A percentile compares a stretch with the other conserved stretches of the same genome.
Evolutionary conservation across 139 green algal species (phyloP).

Genomic region (Dunaliella primolecta): DNA sequence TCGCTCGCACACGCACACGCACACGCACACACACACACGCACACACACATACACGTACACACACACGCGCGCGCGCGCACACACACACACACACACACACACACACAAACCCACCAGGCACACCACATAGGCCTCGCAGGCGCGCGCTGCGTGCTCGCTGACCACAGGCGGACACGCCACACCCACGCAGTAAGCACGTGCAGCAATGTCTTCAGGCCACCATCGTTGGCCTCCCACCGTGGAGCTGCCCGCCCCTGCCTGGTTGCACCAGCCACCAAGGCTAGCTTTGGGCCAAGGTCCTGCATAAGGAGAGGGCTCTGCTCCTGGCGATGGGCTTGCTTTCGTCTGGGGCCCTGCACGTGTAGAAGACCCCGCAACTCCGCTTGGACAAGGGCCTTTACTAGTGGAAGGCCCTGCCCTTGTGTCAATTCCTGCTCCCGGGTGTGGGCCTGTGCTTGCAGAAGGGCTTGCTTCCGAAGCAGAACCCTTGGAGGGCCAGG

Average conservation of each 20-base stretch:
- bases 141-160: constrained; percentile 38
- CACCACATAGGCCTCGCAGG: constrained; percentile 38
- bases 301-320: too few relatives aligned
- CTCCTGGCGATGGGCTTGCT: too few relatives aligned
- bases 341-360: too few relatives aligned
- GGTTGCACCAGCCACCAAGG: not conserved
- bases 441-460: too few relatives aligned
- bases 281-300: too few relatives aligned
- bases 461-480: too few relatives aligned
- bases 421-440: too few relatives aligned
- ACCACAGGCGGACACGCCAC: constrained; percentile 44
- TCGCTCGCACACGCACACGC: not conserved
- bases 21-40: not conserved
- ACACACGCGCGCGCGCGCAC: not conserved
- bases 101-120: constrained; percentile 18
- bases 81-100: not conserved
- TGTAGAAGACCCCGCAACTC: too few relatives aligned
- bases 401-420: too few relatives aligned
- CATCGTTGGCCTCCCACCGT: not conserved
- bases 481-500: too few relatives aligned
- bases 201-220: not conserved
- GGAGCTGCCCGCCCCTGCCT: not conserved
- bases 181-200: constrained; percentile 31
- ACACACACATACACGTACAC: constrained; percentile 7
- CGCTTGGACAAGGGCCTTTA: too few relatives aligned